Percentiles rank a stretch among this genome's conserved stretches.
Evolutionary conservation across 805 yeast genomes (phyloP).

Genomic region (Pichia scutulata): DNA sequence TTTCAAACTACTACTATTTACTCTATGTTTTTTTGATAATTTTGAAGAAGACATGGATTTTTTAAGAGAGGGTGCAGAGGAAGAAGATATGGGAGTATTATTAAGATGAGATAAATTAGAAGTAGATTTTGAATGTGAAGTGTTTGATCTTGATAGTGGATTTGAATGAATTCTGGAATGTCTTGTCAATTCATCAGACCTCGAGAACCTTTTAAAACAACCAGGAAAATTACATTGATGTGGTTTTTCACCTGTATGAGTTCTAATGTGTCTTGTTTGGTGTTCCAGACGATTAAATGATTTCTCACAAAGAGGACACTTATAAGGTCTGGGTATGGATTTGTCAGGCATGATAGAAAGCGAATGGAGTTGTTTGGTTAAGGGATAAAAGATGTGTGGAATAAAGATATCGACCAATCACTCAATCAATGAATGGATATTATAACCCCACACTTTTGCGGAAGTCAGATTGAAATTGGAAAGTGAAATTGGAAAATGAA

Average conservation of each 20-base stretch:
- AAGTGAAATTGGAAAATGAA: no score
- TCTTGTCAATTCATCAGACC: conserved; percentile 81
- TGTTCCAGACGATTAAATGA: conserved; percentile 86
- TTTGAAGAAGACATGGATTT: conserved; percentile 13
- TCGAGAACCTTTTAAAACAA: conserved; percentile 72
- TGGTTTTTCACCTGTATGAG: conserved; percentile 92
- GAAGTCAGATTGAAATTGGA: not conserved
- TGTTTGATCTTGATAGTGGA: conserved; percentile 33
- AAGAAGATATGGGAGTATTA: conserved; percentile 9
- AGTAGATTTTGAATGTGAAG: conserved; percentile 3
- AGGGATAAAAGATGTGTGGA: no score
- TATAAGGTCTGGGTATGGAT: conserved; percentile 55
- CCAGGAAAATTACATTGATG: conserved; percentile 78
- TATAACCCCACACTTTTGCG: not conserved
- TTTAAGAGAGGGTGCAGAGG: not conserved
- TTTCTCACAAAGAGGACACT: conserved; percentile 76
- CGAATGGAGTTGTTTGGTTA: no score
- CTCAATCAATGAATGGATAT: no score
- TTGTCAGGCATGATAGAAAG: not conserved
- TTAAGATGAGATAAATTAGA: conserved; percentile 1
- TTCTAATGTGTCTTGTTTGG: conserved; percentile 83
- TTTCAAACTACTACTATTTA: conserved; percentile 20
- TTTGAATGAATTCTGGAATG: conserved; percentile 75
- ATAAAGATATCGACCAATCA: no score
- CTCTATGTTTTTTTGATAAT: conserved; percentile 5